These are phyloP conservation scores for Tripidium arundinaceum DNA, from an alignment of 202 grass and related monocot genomes.

Conservation along the genomic window DNA sequence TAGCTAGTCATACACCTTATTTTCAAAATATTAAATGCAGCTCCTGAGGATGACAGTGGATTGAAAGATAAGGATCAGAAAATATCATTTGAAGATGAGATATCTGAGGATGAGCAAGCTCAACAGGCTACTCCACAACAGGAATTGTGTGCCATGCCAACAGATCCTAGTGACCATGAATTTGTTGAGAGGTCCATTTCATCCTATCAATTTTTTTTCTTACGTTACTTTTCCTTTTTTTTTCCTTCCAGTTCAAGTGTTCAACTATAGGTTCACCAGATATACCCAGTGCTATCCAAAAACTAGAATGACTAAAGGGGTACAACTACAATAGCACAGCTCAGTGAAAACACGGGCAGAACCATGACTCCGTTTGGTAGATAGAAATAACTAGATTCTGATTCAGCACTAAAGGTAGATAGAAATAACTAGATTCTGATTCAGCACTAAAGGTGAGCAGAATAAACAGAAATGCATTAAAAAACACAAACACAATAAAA, in stretches of 20 bases:
- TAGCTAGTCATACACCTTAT: conserved; percentile 20
- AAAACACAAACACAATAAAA: background rate
- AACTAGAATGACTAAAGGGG: conserved; percentile 9
- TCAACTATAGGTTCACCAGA: conserved; percentile 23
- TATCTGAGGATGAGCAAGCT: conserved; percentile 45
- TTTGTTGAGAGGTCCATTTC: conserved; percentile 19
- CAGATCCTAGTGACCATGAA: conserved; percentile 3
- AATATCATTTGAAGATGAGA: conserved; percentile 47
- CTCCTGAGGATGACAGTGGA: conserved; percentile 37
- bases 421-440: conserved; percentile 1
- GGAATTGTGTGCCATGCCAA: conserved; percentile 9
- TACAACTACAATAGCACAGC: background rate
- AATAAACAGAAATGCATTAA: conserved; percentile 19
- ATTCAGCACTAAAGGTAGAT: conserved; percentile 5
- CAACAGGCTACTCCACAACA: conserved; percentile 18
- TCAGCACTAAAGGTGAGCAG: background rate
- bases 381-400: background rate
- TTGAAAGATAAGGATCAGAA: conserved; percentile 34
- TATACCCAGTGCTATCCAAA: conserved; percentile 2
- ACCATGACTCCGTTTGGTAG: background rate
- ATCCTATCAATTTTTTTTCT: conserved; percentile 20
- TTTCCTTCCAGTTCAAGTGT: background rate
- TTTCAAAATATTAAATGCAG: conserved; percentile 42
- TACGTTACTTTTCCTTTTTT: background rate
- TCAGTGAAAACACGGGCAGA: background rate